These are phyloP conservation scores for Calvatia gigantea DNA, from an alignment of 768 basidiomycete genomes.

Conservation along the genomic window DNA sequence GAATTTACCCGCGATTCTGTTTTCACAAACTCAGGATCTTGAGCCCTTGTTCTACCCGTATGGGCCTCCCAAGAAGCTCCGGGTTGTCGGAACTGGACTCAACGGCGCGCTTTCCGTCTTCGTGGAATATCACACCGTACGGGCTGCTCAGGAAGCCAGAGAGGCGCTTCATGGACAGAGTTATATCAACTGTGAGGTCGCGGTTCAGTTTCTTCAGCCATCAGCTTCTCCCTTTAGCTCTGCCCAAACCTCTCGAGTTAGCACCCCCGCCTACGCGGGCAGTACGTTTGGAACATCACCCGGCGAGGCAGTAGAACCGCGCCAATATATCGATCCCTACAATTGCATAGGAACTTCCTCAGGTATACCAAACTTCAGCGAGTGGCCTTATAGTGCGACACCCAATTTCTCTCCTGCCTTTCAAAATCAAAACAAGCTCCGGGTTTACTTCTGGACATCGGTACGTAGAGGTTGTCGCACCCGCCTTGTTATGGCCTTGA, in stretches of 20 bases:
- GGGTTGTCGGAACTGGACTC: conserved; percentile 39
- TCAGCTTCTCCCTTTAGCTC: conserved; percentile 8
- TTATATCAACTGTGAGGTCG: conserved; percentile 47
- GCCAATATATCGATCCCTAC: neutral
- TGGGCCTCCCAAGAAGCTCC: conserved; percentile 62
- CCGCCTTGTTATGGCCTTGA: neutral
- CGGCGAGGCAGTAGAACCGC: neutral
- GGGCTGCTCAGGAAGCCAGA: conserved; percentile 63
- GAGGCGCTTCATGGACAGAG: conserved; percentile 57
- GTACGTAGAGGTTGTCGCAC: neutral
- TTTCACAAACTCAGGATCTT: conserved; percentile 63
- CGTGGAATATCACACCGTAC: conserved; percentile 57
- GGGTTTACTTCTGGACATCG: neutral
- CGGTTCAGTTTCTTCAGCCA: conserved; percentile 29
- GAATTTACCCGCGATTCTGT: conserved; percentile 63
- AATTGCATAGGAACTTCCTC: neutral
- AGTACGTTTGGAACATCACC: neutral
- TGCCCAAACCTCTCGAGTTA: neutral
- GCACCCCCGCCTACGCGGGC: neutral
- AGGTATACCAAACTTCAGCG: neutral
- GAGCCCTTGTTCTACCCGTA: conserved; percentile 75
- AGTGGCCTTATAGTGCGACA: conserved; percentile 7
- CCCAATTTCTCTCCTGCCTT: neutral
- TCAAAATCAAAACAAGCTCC: neutral
- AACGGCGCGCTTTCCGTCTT: conserved; percentile 48